These are phyloP conservation scores for Nakazawaea ishiwadae DNA, from an alignment of 805 yeast species.

Conservation along the genomic window DNA sequence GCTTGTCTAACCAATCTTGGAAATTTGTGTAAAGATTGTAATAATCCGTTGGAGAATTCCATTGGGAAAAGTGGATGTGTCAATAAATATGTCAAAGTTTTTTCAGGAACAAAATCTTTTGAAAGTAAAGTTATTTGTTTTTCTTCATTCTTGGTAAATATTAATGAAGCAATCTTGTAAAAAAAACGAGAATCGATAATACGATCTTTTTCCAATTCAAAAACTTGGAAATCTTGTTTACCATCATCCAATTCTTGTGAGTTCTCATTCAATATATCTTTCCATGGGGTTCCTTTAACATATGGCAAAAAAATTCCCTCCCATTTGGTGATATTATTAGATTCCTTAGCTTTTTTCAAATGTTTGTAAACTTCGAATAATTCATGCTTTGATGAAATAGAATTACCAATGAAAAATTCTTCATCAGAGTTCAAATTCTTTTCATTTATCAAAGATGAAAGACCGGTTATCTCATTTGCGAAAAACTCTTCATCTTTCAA, in stretches of 20 bases:
- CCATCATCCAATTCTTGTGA: constrained; percentile 15
- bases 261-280: constrained; percentile 19
- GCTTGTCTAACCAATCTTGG: constrained; percentile 78
- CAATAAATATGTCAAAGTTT: constrained; percentile 63
- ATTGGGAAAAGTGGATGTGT: constrained; percentile 87
- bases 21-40: constrained; percentile 43
- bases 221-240: constrained; percentile 34
- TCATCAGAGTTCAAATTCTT: constrained; percentile 20
- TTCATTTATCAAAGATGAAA: constrained; percentile 19
- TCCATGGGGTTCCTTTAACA: constrained; percentile 25
- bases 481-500: constrained; percentile 16
- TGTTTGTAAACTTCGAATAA: constrained; percentile 23
- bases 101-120: constrained; percentile 43
- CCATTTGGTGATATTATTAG: constrained; percentile 22
- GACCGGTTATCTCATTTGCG: constrained; percentile 20
- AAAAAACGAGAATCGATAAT: constrained; percentile 59
- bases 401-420: constrained; percentile 20
- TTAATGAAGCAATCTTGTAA: constrained; percentile 36
- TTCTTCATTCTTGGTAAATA: constrained; percentile 25
- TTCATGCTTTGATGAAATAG: constrained; percentile 18
- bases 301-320: constrained; percentile 26
- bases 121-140: constrained; percentile 20
- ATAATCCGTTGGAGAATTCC: constrained; percentile 47
- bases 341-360: constrained; percentile 20
- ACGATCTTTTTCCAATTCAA: constrained; percentile 63